Evolutionary conservation across 768 basidiomycete species (phyloP).

Genomic region (Trametes cubensis): DNA sequence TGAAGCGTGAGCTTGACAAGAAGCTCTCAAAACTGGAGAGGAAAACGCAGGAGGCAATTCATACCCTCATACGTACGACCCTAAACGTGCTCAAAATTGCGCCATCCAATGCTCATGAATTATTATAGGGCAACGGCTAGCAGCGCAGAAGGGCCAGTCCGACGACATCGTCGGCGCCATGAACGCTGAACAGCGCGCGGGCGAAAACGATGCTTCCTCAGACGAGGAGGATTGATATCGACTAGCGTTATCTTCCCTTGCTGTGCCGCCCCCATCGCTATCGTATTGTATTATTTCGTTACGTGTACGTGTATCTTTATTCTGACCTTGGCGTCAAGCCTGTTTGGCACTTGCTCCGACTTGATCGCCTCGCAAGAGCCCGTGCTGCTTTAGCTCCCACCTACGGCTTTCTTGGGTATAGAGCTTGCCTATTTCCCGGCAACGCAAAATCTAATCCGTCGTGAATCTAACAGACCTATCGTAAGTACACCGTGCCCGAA

Average conservation of each 20-base stretch:
- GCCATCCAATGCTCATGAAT: background rate
- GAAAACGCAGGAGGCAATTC: slow-evolving; percentile 89
- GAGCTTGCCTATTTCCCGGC: background rate
- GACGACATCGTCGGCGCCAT: slow-evolving; percentile 84
- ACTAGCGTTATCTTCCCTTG: slow-evolving; percentile 10
- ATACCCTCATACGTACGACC: slow-evolving; percentile 85
- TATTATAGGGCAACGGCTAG: slow-evolving; percentile 69
- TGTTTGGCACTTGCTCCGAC: slow-evolving; percentile 14
- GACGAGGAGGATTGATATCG: slow-evolving; percentile 62
- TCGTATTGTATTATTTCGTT: slow-evolving; percentile 19
- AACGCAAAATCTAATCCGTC: slow-evolving; percentile 10
- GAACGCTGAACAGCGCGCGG: slow-evolving; percentile 69
- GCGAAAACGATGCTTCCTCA: slow-evolving; percentile 55
- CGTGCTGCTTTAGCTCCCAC: background rate
- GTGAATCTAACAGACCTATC: slow-evolving; percentile 11
- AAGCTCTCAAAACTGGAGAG: slow-evolving; percentile 87
- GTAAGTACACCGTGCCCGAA: slow-evolving; percentile 3
- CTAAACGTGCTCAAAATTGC: background rate
- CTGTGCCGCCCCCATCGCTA: slow-evolving; percentile 19
- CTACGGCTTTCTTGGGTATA: background rate
- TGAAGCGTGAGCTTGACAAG: slow-evolving; percentile 92
- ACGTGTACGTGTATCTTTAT: slow-evolving; percentile 25
- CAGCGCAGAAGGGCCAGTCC: slow-evolving; percentile 75
- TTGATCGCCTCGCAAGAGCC: slow-evolving; percentile 1
- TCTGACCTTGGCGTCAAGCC: slow-evolving; percentile 10